phyloP scores from a whole-genome alignment of 495 filamentous ascomycete genomes.

The Hyaloscypha hepaticicola region DNA sequence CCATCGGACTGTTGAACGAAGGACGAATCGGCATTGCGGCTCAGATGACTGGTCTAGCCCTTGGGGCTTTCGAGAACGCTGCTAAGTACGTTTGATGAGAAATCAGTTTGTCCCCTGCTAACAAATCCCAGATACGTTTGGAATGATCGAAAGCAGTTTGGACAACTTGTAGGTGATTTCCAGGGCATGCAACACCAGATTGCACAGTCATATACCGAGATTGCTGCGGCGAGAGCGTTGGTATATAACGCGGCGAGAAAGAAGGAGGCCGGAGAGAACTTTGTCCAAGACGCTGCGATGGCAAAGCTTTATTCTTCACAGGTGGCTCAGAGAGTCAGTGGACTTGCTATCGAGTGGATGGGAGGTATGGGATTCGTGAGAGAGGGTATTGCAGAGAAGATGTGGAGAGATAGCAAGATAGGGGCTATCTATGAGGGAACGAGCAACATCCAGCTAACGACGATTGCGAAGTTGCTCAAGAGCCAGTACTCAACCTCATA shows the following conservation, averaged over 20 bases:
- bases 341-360: conserved; percentile 96
- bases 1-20: conserved; percentile 94
- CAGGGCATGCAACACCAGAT: conserved; percentile 99
- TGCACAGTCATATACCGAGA: conserved; percentile 93
- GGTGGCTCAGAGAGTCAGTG: conserved; percentile 84
- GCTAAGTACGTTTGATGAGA: conserved; percentile 57
- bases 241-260: conserved; percentile 96
- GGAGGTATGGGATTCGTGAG: conserved; percentile 85
- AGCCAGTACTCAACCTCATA: conserved; percentile 71
- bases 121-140: conserved; percentile 66
- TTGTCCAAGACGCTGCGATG: conserved; percentile 96
- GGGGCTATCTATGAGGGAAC: conserved; percentile 98
- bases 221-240: conserved; percentile 83
- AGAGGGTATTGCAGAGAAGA: conserved; percentile 97
- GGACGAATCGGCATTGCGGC: conserved; percentile 97
- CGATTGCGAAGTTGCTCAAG: conserved; percentile 91
- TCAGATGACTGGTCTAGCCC: conserved; percentile 96
- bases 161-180: conserved; percentile 88
- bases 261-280: conserved; percentile 96
- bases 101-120: conserved; percentile 4
- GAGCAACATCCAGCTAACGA: conserved; percentile 72
- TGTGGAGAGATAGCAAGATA: conserved; percentile 97
- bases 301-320: conserved; percentile 94
- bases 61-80: conserved; percentile 95
- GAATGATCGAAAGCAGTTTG: conserved; percentile 98